These are phyloP conservation scores for Brettanomyces custersianus DNA, from an alignment of 805 yeast genomes.

Conservation along the genomic window DNA sequence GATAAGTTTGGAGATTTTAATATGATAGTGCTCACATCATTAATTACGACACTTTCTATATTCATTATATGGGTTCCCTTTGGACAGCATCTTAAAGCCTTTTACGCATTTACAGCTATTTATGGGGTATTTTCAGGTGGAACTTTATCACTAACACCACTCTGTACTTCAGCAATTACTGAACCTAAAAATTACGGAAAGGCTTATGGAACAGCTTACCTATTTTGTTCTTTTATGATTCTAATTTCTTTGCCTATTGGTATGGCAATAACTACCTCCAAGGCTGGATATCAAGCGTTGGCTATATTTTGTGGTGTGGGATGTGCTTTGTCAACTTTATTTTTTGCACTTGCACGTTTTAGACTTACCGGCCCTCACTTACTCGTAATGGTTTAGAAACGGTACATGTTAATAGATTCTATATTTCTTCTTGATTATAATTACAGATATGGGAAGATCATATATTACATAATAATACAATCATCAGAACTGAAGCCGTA, in stretches of 20 bases:
- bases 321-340: slow-evolving; percentile 14
- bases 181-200: slow-evolving; percentile 59
- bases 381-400: no score
- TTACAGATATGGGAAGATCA: no score
- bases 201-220: slow-evolving; percentile 62
- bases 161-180: slow-evolving; percentile 60
- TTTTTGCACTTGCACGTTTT: slow-evolving; percentile 14
- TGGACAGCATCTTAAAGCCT: slow-evolving; percentile 33
- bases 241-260: slow-evolving; percentile 42
- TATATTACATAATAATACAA: slow-evolving; percentile 47
- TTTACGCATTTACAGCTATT: slow-evolving; percentile 43
- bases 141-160: slow-evolving; percentile 56
- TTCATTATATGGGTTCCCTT: slow-evolving; percentile 57
- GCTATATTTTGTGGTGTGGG: slow-evolving; percentile 25
- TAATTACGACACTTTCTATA: slow-evolving; percentile 33
- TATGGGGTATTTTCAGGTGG: slow-evolving; percentile 57
- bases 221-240: slow-evolving; percentile 33
- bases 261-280: slow-evolving; percentile 21
- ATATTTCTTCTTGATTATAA: no score
- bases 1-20: slow-evolving; percentile 39
- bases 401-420: background rate
- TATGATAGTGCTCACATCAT: slow-evolving; percentile 28
- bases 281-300: slow-evolving; percentile 23
- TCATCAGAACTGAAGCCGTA: slow-evolving; percentile 82
- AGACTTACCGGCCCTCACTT: slow-evolving; percentile 19